Evolutionary conservation across 495 filamentous ascomycete genomes (phyloP), one percentile per base, ranked within the genome.

Genomic region (Xylaria grammica): DNA sequence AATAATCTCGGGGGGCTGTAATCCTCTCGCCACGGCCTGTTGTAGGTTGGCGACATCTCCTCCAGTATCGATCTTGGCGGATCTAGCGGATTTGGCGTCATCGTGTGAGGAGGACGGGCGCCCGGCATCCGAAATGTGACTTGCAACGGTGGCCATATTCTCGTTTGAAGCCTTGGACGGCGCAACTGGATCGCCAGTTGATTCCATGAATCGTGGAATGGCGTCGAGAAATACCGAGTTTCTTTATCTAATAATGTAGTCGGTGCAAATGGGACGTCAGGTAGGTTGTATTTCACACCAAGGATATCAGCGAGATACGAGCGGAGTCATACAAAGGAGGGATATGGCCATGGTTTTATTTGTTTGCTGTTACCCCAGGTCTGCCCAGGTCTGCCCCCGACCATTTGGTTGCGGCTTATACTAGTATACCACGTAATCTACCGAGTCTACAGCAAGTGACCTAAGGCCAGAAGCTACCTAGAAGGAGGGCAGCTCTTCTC

Each of bases 1-100:
- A 60, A 87, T 81, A 58, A 82, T 82, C 29, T 80, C 77, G 0
- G 85, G 85, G 4, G 81, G 78, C 68, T 84, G 68, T 22, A 78
- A 61, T 3, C 65, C 67, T 24, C 72, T 67, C 49, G 55, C 62
- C 10, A 65, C 66, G 30, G 72, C 65, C 57, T 72, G 67, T 1
- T 59, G 61, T 3, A 73, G 49, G 32, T 74, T 61, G 13, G 65
- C 69, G 53, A 70, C 60, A 9, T 65, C 52, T 36, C 60, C 51
- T 19, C 48, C 36, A 7, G 49, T 53, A 5, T 55, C 51, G 36
- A 32, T 7, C 15, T 9, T 38, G 40, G 36, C 44, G 17, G 20
- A 3, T 1, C 26, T 20, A 20, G 19, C 32, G 32, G 46, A 46
- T 45, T 59, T 60, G 10, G 46, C 17, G 10, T 50, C 55, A 34